A percentile compares a stretch with the other conserved stretches of the same genome.
phyloP scores from a whole-genome alignment of 2,329 filamentous ascomycete genomes.

The Chaetomiaceae sp. region DNA sequence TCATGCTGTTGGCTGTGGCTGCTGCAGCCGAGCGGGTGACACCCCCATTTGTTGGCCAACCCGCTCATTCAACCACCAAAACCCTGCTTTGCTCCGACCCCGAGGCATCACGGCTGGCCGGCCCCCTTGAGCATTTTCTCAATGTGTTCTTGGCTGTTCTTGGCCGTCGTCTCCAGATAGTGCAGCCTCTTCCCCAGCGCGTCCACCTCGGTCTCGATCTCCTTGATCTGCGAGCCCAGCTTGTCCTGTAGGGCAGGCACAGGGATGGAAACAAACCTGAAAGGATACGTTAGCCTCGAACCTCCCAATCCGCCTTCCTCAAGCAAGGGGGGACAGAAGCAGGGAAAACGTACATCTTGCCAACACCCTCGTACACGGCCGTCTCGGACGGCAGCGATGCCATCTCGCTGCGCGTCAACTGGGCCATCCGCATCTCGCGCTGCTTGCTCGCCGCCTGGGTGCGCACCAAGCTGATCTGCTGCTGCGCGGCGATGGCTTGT shows the following conservation, averaged over 20 bases:
- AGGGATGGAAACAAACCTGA: conserved; percentile 81
- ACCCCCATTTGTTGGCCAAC: neutral
- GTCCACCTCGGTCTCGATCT: conserved; percentile 71
- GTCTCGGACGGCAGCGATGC: conserved; percentile 69
- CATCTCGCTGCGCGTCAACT: conserved; percentile 81
- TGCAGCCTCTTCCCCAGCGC: conserved; percentile 83
- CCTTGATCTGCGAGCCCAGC: conserved; percentile 67
- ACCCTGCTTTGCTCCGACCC: neutral
- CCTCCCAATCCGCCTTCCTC: too few species aligned
- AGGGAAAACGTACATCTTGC: conserved; percentile 80
- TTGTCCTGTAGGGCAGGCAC: conserved; percentile 69
- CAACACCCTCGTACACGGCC: conserved; percentile 87
- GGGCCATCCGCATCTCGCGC: conserved; percentile 80
- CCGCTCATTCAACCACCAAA: neutral
- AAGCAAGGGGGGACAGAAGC: neutral
- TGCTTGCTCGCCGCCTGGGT: conserved; percentile 81
- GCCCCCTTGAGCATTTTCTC: conserved; percentile 71
- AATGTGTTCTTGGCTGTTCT: conserved; percentile 88
- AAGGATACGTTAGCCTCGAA: neutral
- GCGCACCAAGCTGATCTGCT: conserved; percentile 83
- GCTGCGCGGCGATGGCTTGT: conserved; percentile 81
- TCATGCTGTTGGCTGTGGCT: neutral
- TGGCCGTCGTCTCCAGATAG: conserved; percentile 90
- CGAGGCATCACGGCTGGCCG: conserved; percentile 23
- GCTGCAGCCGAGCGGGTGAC: neutral